Evolutionary conservation across 495 filamentous ascomycete species (phyloP).

Genomic region (Cercophora newfieldiana): DNA sequence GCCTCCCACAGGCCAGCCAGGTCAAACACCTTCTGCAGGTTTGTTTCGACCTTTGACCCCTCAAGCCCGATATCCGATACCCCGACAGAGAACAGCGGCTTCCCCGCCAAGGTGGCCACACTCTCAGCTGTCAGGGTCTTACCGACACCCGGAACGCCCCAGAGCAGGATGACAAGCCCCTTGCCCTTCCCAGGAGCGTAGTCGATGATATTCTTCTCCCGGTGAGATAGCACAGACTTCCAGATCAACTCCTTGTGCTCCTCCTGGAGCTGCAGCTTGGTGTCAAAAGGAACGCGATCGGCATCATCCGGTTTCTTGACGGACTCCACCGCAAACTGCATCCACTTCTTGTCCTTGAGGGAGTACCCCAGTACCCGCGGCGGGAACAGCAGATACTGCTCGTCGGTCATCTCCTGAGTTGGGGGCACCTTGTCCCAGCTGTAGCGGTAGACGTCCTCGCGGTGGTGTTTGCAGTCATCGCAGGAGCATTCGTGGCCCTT

Average conservation of each 20-base stretch:
- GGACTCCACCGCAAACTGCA: slow-evolving; percentile 23
- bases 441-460: slow-evolving; percentile 13
- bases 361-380: slow-evolving; percentile 35
- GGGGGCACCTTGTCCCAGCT: slow-evolving; percentile 7
- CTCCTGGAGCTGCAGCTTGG: slow-evolving; percentile 6
- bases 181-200: slow-evolving; percentile 50
- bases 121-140: slow-evolving; percentile 57
- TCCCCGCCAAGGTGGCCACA: slow-evolving; percentile 38
- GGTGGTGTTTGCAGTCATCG: slow-evolving; percentile 7
- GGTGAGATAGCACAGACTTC: slow-evolving; percentile 9
- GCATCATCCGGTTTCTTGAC: slow-evolving; percentile 6
- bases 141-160: slow-evolving; percentile 51
- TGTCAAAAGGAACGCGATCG: slow-evolving; percentile 4
- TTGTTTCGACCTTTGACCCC: slow-evolving; percentile 24
- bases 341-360: slow-evolving; percentile 32
- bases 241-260: slow-evolving; percentile 14
- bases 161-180: slow-evolving; percentile 19
- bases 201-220: slow-evolving; percentile 38
- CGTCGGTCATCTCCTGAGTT: slow-evolving; percentile 10
- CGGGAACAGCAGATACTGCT: slow-evolving; percentile 33
- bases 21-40: slow-evolving; percentile 44
- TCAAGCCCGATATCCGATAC: slow-evolving; percentile 21
- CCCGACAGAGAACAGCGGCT: slow-evolving; percentile 20
- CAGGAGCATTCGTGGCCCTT: slow-evolving; percentile 12
- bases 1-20: slow-evolving; percentile 45